Base-by-base conservation (phyloP, 2,329 filamentous ascomycete genomes). In the Hymenoscyphus occultus region DNA sequence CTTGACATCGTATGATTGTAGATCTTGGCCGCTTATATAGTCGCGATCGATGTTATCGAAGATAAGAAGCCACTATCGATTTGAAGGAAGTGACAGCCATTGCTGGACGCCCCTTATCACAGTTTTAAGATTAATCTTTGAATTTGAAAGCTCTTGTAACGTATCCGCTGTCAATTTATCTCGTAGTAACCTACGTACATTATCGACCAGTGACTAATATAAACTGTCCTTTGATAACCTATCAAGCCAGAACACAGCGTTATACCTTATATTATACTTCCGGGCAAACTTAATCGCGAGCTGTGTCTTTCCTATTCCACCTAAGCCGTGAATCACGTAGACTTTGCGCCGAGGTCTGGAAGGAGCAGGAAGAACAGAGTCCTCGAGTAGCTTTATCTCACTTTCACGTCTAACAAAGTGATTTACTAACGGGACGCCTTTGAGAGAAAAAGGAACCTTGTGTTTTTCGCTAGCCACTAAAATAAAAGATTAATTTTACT, bases 221-320 rank as follows among this genome's bases (percentile, higher is more conserved):
- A 82, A 60, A 4, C 76, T 75, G 14, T 71, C 67, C 68, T 78
- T 73, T 35, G 77, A 75, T 48, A 71, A 78, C 13, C 73, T 75
- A 66, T 82, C 78, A 5, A 83, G 59, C 80, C 79, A 83, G 65
- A 82, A 76, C 3, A 78, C 69, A 0, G 78, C 76, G 0, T 75
- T 75, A 68, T 80, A 80, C 10, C 73, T 68, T 14, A 70, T 56
- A n/a, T 72, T 69, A 64, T 81, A 68, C 39, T 63, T 64, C 67
- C 74, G 76, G 2, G 74, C 69, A 70, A 78, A 82, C 56, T 74
- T 71, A 10, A 80, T 69, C 9, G 68, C 65, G 51, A 75, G 63
- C 61, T 74, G 71, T 5, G 74, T 75, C 65, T 76, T 75, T 16
- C 74, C 74, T 10, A 74, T 72, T 2, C 74, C 72, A 14, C 73